Conservation (phyloP, 768 basidiomycete species). For the Lactarius tabidus region DNA sequence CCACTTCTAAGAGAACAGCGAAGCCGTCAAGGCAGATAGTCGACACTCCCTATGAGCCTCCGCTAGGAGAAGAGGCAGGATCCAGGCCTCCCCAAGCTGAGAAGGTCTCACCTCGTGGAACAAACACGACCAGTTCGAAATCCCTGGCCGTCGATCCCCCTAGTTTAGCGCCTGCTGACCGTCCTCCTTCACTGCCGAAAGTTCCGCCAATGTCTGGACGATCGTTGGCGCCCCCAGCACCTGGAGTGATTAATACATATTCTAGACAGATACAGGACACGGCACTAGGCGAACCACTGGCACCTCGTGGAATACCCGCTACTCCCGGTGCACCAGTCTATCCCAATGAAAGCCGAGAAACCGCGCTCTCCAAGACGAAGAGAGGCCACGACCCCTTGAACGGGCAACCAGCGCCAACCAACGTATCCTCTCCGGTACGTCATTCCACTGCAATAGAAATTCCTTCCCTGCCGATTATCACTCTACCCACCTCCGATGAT, state of each 20-base stretch:
- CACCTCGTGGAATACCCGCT: background rate
- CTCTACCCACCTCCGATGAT: background rate
- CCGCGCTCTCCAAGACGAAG: background rate
- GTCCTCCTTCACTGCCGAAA: background rate
- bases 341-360: background rate
- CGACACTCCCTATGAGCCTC: too few relatives aligned
- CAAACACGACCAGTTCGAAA: background rate
- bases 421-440: background rate
- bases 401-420: background rate
- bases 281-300: background rate
- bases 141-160: background rate
- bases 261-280: background rate
- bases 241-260: background rate
- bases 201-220: background rate
- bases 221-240: background rate
- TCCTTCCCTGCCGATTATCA: background rate
- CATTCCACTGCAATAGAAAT: too few relatives aligned
- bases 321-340: background rate
- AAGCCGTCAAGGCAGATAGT: too few relatives aligned
- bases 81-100: background rate
- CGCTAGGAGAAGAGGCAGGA: too few relatives aligned
- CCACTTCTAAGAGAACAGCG: too few relatives aligned
- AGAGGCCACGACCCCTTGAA: background rate
- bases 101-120: background rate
- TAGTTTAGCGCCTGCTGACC: background rate